Conservation (phyloP, 208 protist species). For the Borovskyia barvae region DNA sequence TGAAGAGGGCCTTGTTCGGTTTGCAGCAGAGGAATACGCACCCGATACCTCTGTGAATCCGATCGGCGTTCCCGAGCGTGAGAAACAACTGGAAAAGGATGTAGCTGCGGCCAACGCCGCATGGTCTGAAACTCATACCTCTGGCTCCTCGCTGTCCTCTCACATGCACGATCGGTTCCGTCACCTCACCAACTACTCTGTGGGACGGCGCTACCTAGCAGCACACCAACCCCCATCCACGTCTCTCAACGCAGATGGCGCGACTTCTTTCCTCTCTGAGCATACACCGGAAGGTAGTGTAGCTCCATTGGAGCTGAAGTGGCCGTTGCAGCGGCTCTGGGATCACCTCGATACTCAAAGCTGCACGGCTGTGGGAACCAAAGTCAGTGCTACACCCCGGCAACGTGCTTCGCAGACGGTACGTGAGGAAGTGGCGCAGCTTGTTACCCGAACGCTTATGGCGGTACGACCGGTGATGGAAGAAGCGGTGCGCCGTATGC, state of each 20-base stretch:
- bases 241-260: background rate
- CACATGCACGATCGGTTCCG: constrained; percentile 50
- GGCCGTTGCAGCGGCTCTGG: constrained; percentile 65
- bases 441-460: constrained; percentile 75
- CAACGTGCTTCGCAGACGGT: constrained; percentile 39
- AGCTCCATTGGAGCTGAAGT: constrained; percentile 52
- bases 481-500: constrained; percentile 12
- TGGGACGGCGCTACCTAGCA: constrained; percentile 58
- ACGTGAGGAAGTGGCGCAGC: constrained; percentile 53
- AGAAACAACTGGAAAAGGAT: too few species aligned
- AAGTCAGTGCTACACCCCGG: background rate
- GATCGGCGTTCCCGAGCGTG: too few species aligned
- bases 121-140: background rate
- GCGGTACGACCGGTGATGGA: constrained; percentile 43
- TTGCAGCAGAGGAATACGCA: constrained; percentile 91
- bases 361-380: too few species aligned
- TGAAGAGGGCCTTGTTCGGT: constrained; percentile 92
- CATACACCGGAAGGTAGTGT: background rate
- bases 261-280: background rate
- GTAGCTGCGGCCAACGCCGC: background rate
- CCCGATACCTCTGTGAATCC: constrained; percentile 4
- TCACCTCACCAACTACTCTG: constrained; percentile 93
- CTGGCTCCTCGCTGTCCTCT: background rate
- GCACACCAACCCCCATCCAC: background rate
- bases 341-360: constrained; percentile 41